These are phyloP conservation scores for Gyrodon lividus DNA, from an alignment of 768 basidiomycete genomes.

Conservation along the genomic window DNA sequence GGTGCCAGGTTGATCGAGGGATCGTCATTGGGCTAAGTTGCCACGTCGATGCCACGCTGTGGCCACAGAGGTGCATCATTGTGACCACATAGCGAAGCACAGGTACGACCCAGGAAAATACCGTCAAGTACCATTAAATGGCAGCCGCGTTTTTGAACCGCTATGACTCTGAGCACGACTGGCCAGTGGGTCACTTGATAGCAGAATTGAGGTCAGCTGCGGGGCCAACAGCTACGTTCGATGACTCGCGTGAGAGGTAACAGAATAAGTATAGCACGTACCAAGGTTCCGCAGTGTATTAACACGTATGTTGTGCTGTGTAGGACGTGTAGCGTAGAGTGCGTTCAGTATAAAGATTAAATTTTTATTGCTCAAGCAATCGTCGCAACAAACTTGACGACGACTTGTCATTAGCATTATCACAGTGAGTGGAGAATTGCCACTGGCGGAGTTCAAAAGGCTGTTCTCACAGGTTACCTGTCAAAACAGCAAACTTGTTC, in stretches of 20 bases:
- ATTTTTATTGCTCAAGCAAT: not conserved
- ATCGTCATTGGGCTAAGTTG: no score
- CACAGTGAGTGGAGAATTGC: conserved; percentile 7
- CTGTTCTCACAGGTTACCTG: conserved; percentile 30
- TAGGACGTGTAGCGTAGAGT: conserved; percentile 9
- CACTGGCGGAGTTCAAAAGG: conserved; percentile 36
- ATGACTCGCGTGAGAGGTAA: not conserved
- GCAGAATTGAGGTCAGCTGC: not conserved
- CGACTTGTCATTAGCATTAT: not conserved
- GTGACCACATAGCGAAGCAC: no score
- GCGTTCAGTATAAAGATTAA: not conserved
- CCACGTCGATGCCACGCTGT: no score
- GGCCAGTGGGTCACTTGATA: no score
- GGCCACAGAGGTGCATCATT: no score
- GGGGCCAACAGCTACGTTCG: not conserved
- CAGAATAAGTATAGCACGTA: not conserved
- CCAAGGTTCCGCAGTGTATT: conserved; percentile 7
- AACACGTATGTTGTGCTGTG: conserved; percentile 18
- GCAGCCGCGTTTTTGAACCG: no score
- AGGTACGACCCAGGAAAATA: no score
- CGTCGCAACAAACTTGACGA: not conserved
- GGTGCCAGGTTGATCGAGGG: no score
- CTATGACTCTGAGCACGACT: no score
- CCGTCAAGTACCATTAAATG: no score
- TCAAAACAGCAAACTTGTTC: conserved; percentile 34